These are phyloP conservation scores for Stellera chamaejasme DNA, from an alignment of 345 rosid genomes.

Conservation along the genomic window DNA sequence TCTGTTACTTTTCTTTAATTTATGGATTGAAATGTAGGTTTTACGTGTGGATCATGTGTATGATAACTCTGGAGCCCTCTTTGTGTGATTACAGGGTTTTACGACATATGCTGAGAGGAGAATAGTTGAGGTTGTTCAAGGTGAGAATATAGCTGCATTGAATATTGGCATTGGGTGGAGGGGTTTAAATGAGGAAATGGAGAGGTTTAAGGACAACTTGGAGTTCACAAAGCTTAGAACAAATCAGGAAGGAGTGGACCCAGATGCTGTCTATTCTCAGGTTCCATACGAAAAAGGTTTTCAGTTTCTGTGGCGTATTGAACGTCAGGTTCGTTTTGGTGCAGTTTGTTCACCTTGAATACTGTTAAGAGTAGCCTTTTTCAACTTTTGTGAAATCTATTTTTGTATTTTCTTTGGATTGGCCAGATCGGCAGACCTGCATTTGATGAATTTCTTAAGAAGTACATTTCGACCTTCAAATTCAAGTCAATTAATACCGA, in stretches of 20 bases:
- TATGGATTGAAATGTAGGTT: too few relatives aligned
- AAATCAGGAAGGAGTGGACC: conserved; percentile 74
- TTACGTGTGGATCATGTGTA: too few relatives aligned
- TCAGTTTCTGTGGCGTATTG: conserved; percentile 81
- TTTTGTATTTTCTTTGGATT: conserved; percentile 6
- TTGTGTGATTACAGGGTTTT: conserved; percentile 51
- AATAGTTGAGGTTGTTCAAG: conserved; percentile 89
- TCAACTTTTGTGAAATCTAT: neutral
- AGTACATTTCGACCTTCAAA: conserved; percentile 86
- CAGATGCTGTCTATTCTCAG: conserved; percentile 69
- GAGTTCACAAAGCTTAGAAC: conserved; percentile 84
- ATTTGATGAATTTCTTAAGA: conserved; percentile 80
- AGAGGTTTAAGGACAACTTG: conserved; percentile 77
- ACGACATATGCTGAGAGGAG: conserved; percentile 96
- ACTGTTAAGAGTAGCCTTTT: neutral
- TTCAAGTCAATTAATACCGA: conserved; percentile 85
- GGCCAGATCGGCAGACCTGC: conserved; percentile 78
- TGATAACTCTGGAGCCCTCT: too few relatives aligned
- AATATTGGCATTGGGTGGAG: conserved; percentile 88
- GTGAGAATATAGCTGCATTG: conserved; percentile 63
- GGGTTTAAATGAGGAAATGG: conserved; percentile 61
- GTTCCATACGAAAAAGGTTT: conserved; percentile 95
- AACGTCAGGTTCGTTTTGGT: conserved; percentile 58
- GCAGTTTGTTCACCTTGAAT: neutral
- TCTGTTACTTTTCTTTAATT: neutral